Evolutionary conservation across 768 basidiomycete species (phyloP).

Genomic region (Boletus coccyginus): DNA sequence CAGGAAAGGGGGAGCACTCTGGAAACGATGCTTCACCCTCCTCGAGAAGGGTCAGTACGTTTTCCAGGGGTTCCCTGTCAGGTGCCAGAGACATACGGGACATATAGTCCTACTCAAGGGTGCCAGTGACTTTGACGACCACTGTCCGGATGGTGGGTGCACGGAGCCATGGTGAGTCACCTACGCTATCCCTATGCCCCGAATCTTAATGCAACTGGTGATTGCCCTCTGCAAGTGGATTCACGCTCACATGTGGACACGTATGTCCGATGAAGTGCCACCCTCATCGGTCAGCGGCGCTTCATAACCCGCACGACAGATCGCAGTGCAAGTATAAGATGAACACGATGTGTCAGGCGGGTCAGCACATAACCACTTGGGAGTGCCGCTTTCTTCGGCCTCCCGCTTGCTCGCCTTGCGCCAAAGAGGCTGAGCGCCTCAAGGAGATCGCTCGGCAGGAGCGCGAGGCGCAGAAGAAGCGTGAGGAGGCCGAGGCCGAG

Average conservation of each 20-base stretch:
- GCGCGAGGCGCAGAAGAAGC: constrained; percentile 37
- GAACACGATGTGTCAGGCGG: constrained; percentile 36
- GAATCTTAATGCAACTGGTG: not conserved
- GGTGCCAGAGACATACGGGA: constrained; percentile 53
- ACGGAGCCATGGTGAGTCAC: constrained; percentile 49
- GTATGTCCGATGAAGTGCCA: constrained; percentile 61
- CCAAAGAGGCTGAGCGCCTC: constrained; percentile 35
- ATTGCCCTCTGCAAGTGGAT: not conserved
- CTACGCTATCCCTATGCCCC: too few relatives aligned
- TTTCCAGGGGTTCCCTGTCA: constrained; percentile 45
- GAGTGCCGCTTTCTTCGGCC: constrained; percentile 41
- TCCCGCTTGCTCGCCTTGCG: constrained; percentile 43
- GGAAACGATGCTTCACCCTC: constrained; percentile 11
- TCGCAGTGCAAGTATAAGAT: constrained; percentile 43
- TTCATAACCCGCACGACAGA: constrained; percentile 1
- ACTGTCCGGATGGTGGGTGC: constrained; percentile 65
- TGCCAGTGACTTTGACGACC: constrained; percentile 48
- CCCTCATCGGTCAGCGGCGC: constrained; percentile 42
- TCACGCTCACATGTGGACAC: constrained; percentile 33
- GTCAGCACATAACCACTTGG: constrained; percentile 42
- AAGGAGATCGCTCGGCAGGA: constrained; percentile 38
- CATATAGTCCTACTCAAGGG: constrained; percentile 36
- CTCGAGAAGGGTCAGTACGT: constrained; percentile 7
- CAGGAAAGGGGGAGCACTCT: constrained; percentile 14
- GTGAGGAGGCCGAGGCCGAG: constrained; percentile 40